Base-by-base conservation (phyloP, 2,329 filamentous ascomycete species). In the Calonectria pauciramosa region DNA sequence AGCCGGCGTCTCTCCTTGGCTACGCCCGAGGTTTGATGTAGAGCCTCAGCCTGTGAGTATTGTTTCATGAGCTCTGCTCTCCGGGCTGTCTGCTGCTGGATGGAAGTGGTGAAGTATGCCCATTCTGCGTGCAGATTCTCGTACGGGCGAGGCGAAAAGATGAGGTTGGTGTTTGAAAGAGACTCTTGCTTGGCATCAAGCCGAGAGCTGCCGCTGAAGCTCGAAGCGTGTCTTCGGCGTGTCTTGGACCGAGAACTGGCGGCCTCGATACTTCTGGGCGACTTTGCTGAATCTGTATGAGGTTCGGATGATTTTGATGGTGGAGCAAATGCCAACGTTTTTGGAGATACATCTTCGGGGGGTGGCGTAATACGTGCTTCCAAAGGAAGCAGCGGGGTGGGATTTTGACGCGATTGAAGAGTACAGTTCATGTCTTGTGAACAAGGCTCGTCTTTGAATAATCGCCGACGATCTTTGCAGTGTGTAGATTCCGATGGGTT, bases 71-170 rank as follows among this genome's bases (percentile, higher is more conserved):
- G 80, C 0, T 84, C 80, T 0, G 81, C 80, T 0, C 87, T 84
- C 9, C 83, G 83, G 8, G 72, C 56, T 44, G 86, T 86, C 67
- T 89, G 86, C 7, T 82, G 78, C 30, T 87, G 85, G 0, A 91
- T 84, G 13, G 80, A 82, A 23, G 81, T 74, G 1, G 85, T 71
- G 23, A 91, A 86, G 72, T 90, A 90, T 9, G 85, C 81, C 16
- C 85, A 84, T 77, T 92, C 90, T 4, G 82, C 80, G 68, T 86
- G 84, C 5, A 90, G 83, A 7, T 86, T 85, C 23, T 86, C 83
- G 64, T 88, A 84, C 0, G 86, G 80, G 1, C 87, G 84, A 2
- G 85, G 86, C 4, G 84, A 81, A 56, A 87, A 81, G 71, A 84
- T 77, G 20, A 76, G 70, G 32, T 73, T 78, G 14, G 69, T 65